These are phyloP conservation scores for Ceratocystis eucalypticola DNA, from an alignment of 2,329 filamentous ascomycete genomes.

Conservation along the genomic window DNA sequence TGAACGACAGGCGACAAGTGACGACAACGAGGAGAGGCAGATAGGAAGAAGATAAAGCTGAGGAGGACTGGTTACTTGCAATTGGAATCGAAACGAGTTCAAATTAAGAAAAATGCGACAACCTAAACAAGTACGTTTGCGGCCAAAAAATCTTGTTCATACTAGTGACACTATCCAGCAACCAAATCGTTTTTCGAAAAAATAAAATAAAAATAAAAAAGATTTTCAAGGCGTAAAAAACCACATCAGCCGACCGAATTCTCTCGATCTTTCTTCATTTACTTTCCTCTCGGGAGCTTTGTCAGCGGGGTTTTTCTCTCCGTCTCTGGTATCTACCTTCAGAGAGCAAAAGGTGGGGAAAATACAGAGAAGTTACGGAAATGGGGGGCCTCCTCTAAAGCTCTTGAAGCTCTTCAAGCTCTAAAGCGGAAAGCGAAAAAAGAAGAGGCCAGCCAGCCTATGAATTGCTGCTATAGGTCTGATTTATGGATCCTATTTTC, in stretches of 20 bases:
- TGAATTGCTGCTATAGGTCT: not conserved
- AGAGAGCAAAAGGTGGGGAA: too few species aligned
- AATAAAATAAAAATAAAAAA: not conserved
- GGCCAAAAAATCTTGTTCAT: not conserved
- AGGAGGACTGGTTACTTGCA: not conserved
- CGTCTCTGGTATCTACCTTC: too few species aligned
- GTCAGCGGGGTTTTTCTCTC: too few species aligned
- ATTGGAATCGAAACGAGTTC: conserved; percentile 1
- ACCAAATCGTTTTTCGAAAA: not conserved
- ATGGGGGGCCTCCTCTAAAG: not conserved
- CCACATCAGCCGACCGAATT: not conserved
- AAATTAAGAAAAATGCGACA: not conserved
- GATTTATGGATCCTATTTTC: not conserved
- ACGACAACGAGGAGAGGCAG: not conserved
- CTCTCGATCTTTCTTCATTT: not conserved
- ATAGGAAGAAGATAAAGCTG: not conserved
- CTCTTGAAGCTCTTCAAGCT: not conserved
- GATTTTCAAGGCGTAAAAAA: not conserved
- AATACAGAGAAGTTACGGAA: not conserved
- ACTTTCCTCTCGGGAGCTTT: too few species aligned
- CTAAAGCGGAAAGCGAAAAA: too few species aligned
- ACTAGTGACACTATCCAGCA: too few species aligned
- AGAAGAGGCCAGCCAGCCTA: too few species aligned
- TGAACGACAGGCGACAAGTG: not conserved
- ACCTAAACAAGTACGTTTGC: too few species aligned